Evolutionary conservation across 2,329 filamentous ascomycete genomes (phyloP).

Genomic region (Coniella lustricola): DNA sequence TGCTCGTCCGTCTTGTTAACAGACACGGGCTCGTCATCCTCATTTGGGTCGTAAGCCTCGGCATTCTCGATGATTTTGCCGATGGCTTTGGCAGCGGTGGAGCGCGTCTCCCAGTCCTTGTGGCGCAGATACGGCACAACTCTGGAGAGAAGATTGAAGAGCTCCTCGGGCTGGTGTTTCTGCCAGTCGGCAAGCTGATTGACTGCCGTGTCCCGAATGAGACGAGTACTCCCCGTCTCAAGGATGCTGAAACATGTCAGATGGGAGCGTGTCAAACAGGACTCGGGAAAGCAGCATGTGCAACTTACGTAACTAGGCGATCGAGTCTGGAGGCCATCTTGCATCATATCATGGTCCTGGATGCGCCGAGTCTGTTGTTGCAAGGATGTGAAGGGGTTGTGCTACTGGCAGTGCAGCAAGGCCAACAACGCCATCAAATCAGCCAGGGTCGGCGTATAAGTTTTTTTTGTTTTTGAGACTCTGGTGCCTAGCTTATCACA

Average conservation of each 20-base stretch:
- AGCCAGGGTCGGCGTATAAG: not conserved
- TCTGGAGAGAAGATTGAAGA: conserved; percentile 88
- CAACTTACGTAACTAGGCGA: conserved; percentile 76
- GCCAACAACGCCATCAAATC: conserved; percentile 14
- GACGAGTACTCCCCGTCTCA: conserved; percentile 91
- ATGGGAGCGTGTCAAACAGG: not conserved
- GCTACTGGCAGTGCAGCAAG: conserved; percentile 11
- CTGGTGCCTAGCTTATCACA: not conserved
- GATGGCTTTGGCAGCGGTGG: conserved; percentile 86
- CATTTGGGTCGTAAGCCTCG: conserved; percentile 80
- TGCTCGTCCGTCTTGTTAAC: conserved; percentile 36
- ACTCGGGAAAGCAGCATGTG: not conserved
- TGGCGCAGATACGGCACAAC: conserved; percentile 94
- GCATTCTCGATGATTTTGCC: conserved; percentile 91
- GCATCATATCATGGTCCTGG: conserved; percentile 27
- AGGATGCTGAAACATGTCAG: conserved; percentile 57
- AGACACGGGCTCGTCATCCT: conserved; percentile 49
- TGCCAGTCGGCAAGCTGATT: conserved; percentile 97
- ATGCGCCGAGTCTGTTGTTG: not conserved
- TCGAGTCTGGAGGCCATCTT: conserved; percentile 65
- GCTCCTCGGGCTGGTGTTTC: conserved; percentile 93
- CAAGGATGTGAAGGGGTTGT: not conserved
- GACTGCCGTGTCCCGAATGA: conserved; percentile 95
- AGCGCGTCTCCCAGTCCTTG: conserved; percentile 95
- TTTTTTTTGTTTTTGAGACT: conserved; percentile 1